Evolutionary conservation across 768 basidiomycete genomes (phyloP).

Genomic region (Boletus barrowsii): DNA sequence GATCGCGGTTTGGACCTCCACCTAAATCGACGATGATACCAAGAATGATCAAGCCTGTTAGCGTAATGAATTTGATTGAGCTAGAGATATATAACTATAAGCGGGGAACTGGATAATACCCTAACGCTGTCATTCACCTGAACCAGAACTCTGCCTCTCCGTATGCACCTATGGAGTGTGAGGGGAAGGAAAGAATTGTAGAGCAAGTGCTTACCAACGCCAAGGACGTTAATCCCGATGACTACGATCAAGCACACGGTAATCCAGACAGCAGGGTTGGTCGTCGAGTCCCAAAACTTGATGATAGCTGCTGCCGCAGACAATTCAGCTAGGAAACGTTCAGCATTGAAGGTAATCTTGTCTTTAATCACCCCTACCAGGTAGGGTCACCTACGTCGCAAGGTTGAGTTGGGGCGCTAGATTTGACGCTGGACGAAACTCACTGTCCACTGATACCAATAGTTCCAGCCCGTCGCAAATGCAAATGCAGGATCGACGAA

Average conservation of each 20-base stretch:
- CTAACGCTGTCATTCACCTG: neutral
- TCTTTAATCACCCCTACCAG: neutral
- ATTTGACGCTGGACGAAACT: neutral
- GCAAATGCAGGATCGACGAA: conserved; percentile 5
- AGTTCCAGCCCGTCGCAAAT: conserved; percentile 4
- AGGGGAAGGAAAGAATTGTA: neutral
- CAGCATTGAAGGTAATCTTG: neutral
- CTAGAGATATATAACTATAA: neutral
- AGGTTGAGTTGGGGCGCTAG: neutral
- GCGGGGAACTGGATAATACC: neutral
- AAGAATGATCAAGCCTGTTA: neutral
- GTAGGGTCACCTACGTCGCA: neutral
- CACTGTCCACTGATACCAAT: conserved; percentile 3
- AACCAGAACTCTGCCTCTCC: conserved; percentile 9
- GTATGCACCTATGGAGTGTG: neutral
- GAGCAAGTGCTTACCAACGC: neutral
- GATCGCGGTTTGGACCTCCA: conserved; percentile 1
- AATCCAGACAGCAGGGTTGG: neutral
- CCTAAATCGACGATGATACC: conserved; percentile 6
- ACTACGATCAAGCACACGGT: neutral
- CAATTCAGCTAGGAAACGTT: neutral
- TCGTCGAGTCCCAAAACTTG: neutral
- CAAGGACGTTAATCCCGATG: conserved; percentile 1
- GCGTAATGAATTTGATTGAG: conserved; percentile 1
- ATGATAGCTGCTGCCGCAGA: neutral